Base-by-base conservation (phyloP, 2,329 filamentous ascomycete species). In the Diaporthe citri region DNA sequence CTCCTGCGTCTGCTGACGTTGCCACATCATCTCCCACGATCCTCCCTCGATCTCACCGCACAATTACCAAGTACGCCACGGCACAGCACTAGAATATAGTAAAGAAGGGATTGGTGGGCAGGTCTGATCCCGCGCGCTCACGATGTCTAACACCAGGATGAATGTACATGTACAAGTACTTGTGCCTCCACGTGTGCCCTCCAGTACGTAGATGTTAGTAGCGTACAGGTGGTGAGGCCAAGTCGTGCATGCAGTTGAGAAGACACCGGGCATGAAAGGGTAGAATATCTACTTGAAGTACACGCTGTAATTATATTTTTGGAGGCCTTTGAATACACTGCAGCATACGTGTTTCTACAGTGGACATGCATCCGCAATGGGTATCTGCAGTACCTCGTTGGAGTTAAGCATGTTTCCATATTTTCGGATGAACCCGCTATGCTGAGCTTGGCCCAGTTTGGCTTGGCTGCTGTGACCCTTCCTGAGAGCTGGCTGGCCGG, bases 341-440 rank as follows among this genome's bases (percentile, higher is more conserved):
- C 36, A 39, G 36, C 10, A 39, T 39, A 39, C 36, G 36, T 39
- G 12, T 39, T 39, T 39, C 36, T 39, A 39, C 36, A 39, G 36
- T 39, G 36, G 36, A 39, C 36, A 39, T 39, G 36, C 36, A 39
- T 39, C 36, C 36, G 36, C 36, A 8, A 36, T 17, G 36, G 34
- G 52, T 62, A 10, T 28, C n/a, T 43, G 41, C 59, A 22, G 55
- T 36, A 20, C 25, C 60, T 64, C 28, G 28, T 51, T 34, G 43
- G 36, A 41, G 31, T 25, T n/a, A 66, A 48, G 43, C 62, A 52
- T 51, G 62, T 66, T 66, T 66, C 62, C 46, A 52, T 67, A 20
- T 55, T 41, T 67, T 69, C 64, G 64, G 64, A 69, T 55, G 64
- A 69, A 69, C 64, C 64, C 64, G 48, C 46, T 22, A 20, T 17